Percentiles rank a stretch among this genome's conserved stretches.
Evolutionary conservation across 352 stramenopile genomes (phyloP).

Genomic region (Peronospora destructor): DNA sequence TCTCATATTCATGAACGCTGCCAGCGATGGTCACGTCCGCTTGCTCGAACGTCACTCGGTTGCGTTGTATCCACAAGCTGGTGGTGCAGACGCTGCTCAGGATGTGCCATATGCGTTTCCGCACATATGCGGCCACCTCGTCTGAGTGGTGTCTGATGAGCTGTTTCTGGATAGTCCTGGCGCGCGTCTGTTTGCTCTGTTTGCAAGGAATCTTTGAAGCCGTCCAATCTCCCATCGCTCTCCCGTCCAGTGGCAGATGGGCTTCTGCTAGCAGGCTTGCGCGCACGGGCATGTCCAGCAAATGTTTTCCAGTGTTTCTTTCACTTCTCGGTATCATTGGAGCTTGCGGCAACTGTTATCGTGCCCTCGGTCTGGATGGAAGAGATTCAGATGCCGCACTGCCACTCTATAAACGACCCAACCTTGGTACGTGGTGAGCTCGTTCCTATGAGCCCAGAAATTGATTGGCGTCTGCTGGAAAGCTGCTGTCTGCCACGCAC

Average conservation of each 20-base stretch:
- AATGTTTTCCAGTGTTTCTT: constrained; percentile 1
- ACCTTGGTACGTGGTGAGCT: constrained; percentile 1
- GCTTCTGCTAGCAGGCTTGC: background rate
- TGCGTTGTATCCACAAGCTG: background rate
- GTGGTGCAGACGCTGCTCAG: background rate
- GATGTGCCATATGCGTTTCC: background rate
- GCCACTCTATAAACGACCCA: constrained; percentile 1
- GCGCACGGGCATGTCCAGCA: constrained; percentile 5
- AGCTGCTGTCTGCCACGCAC: background rate
- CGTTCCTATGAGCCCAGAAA: background rate
- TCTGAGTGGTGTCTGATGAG: background rate
- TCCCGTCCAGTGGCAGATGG: constrained; percentile 1
- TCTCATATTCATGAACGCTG: background rate
- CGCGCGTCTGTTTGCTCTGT: background rate
- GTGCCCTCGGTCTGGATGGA: background rate
- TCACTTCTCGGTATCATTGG: background rate
- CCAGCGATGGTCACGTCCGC: background rate
- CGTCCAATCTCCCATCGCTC: background rate
- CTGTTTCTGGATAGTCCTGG: background rate
- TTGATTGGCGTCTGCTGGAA: background rate
- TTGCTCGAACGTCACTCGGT: background rate
- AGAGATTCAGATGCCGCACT: background rate
- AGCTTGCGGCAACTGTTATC: constrained; percentile 3
- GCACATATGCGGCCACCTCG: background rate
- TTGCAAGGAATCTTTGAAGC: background rate